Evolutionary conservation across 176 grass and related monocot species (phyloP), one percentile per base, ranked within the genome.

Genomic region (Stipa capillata): DNA sequence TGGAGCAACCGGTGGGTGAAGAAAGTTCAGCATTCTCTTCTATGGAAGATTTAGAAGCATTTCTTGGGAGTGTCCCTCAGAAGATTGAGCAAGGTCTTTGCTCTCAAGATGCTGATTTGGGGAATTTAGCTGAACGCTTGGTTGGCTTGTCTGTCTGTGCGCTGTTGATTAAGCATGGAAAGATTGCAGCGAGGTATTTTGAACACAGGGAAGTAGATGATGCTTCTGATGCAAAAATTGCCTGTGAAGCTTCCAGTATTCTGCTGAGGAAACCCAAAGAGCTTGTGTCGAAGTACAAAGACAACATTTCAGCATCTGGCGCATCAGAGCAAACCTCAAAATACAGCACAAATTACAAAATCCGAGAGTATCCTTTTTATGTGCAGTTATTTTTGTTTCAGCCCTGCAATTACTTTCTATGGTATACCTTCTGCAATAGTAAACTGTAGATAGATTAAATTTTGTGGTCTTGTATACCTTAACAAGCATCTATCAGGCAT

Each of bases 351-450:
- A 57, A 28, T 35, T 91, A 96, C 40, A 99, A 95, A 85, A 86
- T 95, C 68, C 79, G 67, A 91, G 96, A 95, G 96, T 99, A 95
- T 95, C 87, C 92, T 93, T 95, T 63, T 72, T 59, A 55, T 85
- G 32, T 32, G 74, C 47, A 61, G 36, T 61, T 81, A 28, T 49
- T 90, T 76, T 76, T 18, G 36, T 72, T 82, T n/a, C 17, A 60
- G 31, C 21, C 15, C 2, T 44, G 63, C 76, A 85, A 32, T 83
- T 81, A 48, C 71, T 73, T 70, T 55, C 17, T 50, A 57, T 82
- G 29, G 16, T 76, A 82, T 83, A 81, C 25, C 27, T 40, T 74
- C 32, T 50, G 20, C 31, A 52, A 13, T 74, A 60, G 1, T 53
- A 49, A 17, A 50, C 40, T 65, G 20, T 83, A 2, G 20, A 39